phyloP scores from a whole-genome alignment of 1,284 basidiomycete genomes.

The Tilletiopsis washingtonensis region DNA sequence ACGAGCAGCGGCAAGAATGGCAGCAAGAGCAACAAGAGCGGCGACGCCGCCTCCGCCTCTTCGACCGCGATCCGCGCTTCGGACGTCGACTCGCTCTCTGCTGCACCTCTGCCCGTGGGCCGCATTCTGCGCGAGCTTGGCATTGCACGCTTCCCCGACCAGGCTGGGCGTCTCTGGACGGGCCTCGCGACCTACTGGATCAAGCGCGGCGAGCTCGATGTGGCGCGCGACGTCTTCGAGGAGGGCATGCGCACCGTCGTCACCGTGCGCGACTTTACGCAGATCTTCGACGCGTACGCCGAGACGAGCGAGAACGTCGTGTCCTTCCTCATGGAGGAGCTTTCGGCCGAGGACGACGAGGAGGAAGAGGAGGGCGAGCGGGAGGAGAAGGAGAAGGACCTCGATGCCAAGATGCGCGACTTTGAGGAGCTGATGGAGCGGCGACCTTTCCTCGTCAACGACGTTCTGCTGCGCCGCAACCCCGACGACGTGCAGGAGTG shows the following conservation, averaged over 20 bases:
- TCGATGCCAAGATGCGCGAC: slow-evolving; percentile 81
- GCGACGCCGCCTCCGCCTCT: neutral
- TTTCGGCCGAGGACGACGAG: slow-evolving; percentile 56
- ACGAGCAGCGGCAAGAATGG: neutral
- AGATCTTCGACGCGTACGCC: slow-evolving; percentile 93
- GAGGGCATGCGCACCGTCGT: slow-evolving; percentile 73
- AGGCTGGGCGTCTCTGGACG: slow-evolving; percentile 91
- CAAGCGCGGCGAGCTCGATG: slow-evolving; percentile 88
- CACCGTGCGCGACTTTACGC: slow-evolving; percentile 93
- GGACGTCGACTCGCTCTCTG: slow-evolving; percentile 70
- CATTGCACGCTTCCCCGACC: slow-evolving; percentile 81
- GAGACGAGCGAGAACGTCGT: slow-evolving; percentile 90
- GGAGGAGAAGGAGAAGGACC: slow-evolving; percentile 62
- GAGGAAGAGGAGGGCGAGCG: slow-evolving; percentile 18
- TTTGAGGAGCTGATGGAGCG: slow-evolving; percentile 94
- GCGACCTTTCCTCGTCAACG: slow-evolving; percentile 90
- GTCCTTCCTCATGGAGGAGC: slow-evolving; percentile 78
- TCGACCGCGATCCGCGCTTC: slow-evolving; percentile 58
- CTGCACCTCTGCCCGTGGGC: slow-evolving; percentile 75
- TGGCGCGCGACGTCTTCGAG: slow-evolving; percentile 68
- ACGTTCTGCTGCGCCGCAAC: slow-evolving; percentile 86
- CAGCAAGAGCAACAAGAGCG: neutral
- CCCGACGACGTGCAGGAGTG: slow-evolving; percentile 98
- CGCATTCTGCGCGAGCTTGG: slow-evolving; percentile 77
- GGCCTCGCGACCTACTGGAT: slow-evolving; percentile 98